phyloP scores from a whole-genome alignment of 2,329 filamentous ascomycete species.

The Trichophyton benhamiae region DNA sequence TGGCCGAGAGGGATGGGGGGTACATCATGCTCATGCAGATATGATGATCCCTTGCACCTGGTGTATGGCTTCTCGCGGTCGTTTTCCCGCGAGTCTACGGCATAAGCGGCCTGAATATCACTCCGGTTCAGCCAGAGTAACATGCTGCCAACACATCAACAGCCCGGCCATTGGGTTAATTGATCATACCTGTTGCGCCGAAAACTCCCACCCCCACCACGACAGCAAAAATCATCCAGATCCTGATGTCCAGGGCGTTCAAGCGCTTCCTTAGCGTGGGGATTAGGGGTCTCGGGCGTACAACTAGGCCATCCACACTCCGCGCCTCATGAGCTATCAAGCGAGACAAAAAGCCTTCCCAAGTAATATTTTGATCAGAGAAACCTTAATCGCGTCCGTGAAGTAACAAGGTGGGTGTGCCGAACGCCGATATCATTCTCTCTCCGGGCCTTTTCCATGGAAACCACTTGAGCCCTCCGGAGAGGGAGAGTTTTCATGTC shows the following conservation, averaged over 20 bases:
- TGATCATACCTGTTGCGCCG: neutral
- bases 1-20: neutral
- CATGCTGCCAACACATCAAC: neutral
- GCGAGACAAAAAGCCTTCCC: slow-evolving; percentile 32
- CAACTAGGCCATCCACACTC: neutral
- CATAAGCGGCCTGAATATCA: neutral
- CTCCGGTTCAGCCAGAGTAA: neutral
- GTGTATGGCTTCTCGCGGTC: neutral
- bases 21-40: neutral
- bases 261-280: neutral
- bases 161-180: neutral
- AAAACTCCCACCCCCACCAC: neutral
- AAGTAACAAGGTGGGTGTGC: slow-evolving; percentile 97
- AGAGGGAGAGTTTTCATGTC: slow-evolving; percentile 65
- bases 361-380: slow-evolving; percentile 63
- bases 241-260: neutral
- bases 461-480: slow-evolving; percentile 81
- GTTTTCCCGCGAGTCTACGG: neutral
- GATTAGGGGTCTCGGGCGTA: neutral
- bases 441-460: slow-evolving; percentile 50
- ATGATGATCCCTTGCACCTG: neutral
- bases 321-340: neutral
- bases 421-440: slow-evolving; percentile 97
- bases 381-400: slow-evolving; percentile 96
- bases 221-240: neutral